Evolutionary conservation across 2,329 filamentous ascomycete genomes (phyloP).

Genomic region (Diaporthe citrichinensis): DNA sequence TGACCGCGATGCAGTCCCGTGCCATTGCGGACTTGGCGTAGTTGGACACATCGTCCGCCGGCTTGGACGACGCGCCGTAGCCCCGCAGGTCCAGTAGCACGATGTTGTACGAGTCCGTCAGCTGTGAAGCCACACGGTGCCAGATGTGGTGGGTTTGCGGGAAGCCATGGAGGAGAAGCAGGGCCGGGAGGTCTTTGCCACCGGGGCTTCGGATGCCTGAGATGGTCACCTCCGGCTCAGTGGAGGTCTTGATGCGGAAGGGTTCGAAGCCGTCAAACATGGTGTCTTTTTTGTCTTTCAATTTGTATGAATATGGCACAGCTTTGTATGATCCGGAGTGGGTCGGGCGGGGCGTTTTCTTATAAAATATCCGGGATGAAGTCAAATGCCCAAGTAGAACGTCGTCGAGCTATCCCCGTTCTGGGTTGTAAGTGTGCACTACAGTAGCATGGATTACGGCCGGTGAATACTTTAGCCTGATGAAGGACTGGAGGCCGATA

Average conservation of each 20-base stretch:
- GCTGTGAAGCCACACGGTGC: constrained; percentile 59
- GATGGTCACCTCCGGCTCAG: constrained; percentile 57
- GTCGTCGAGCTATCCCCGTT: background rate
- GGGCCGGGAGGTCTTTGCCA: constrained; percentile 52
- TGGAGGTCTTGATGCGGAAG: constrained; percentile 56
- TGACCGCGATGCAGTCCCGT: constrained; percentile 59
- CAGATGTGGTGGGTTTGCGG: constrained; percentile 67
- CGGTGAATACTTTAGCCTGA: constrained; percentile 16
- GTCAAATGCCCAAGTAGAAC: background rate
- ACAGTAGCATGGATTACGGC: background rate
- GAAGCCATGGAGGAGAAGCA: constrained; percentile 66
- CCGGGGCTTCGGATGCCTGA: constrained; percentile 56
- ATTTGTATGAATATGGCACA: background rate
- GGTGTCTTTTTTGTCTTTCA: background rate
- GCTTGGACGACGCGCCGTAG: constrained; percentile 66
- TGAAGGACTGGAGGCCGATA: background rate
- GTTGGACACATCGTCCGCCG: constrained; percentile 46
- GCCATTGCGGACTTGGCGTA: constrained; percentile 67
- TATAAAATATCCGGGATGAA: background rate
- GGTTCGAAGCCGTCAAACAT: constrained; percentile 58
- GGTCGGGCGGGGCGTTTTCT: background rate
- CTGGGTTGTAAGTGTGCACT: background rate
- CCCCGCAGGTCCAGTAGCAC: constrained; percentile 65
- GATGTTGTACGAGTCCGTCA: constrained; percentile 57
- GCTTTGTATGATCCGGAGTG: background rate